Evolutionary conservation across 192 early-diverging fungal species (phyloP).

Genomic region (Pecoramyces ruminantium): DNA sequence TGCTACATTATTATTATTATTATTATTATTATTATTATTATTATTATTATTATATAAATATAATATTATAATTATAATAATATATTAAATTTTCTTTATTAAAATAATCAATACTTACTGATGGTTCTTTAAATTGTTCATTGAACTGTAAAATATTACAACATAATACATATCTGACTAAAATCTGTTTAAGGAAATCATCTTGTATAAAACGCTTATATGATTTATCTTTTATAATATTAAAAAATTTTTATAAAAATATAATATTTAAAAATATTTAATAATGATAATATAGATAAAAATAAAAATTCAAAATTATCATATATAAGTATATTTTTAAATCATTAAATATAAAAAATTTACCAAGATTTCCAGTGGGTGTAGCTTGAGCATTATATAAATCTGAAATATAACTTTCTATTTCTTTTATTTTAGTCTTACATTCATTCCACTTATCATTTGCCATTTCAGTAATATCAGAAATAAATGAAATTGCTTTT

Average conservation of each 20-base stretch:
- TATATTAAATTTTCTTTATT: background rate
- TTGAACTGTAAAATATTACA: constrained; percentile 53
- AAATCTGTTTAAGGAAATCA: constrained; percentile 80
- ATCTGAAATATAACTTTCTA: constrained; percentile 34
- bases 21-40: background rate
- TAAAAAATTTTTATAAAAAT: no score
- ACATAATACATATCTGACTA: constrained; percentile 67
- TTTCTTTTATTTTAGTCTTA: constrained; percentile 22
- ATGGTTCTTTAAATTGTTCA: constrained; percentile 31
- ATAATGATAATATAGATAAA: no score
- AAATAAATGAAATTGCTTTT: constrained; percentile 74
- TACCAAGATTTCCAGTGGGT: constrained; percentile 11
- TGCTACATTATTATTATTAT: background rate
- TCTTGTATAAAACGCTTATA: constrained; percentile 65
- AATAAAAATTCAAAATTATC: no score
- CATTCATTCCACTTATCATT: constrained; percentile 55
- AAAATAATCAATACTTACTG: constrained; percentile 12
- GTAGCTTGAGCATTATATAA: constrained; percentile 18
- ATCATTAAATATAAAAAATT: background rate
- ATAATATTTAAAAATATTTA: no score
- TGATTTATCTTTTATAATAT: no score
- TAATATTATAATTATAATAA: background rate
- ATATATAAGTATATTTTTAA: no score
- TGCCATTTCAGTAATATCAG: constrained; percentile 39
- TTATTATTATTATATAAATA: no score